A percentile compares a stretch with the other conserved stretches of the same genome.
phyloP scores from a whole-genome alignment of 2,329 filamentous ascomycete genomes.

The Aspergillus luchuensis region DNA sequence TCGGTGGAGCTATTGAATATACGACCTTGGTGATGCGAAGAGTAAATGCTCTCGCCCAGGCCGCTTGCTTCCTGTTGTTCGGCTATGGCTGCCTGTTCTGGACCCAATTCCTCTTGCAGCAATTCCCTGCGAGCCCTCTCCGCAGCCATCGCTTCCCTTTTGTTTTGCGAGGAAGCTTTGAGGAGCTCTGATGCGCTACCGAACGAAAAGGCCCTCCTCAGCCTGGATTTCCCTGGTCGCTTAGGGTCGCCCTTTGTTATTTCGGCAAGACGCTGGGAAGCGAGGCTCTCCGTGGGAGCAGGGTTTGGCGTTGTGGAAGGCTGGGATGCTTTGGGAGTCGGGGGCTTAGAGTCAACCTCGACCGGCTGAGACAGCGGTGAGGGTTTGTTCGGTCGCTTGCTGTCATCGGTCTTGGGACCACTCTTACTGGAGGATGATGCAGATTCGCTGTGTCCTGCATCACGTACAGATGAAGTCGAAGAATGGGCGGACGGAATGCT shows the following conservation, averaged over 20 bases:
- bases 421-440: slow-evolving; percentile 24
- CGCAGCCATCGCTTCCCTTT: slow-evolving; percentile 49
- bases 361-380: slow-evolving; percentile 74
- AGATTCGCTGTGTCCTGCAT: slow-evolving; percentile 24
- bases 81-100: slow-evolving; percentile 88
- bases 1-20: slow-evolving; percentile 91
- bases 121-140: slow-evolving; percentile 67
- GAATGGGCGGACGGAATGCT: slow-evolving; percentile 56
- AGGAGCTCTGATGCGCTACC: slow-evolving; percentile 90
- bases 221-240: slow-evolving; percentile 78
- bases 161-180: slow-evolving; percentile 69
- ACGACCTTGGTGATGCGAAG: slow-evolving; percentile 69
- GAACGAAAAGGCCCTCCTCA: slow-evolving; percentile 93
- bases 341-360: slow-evolving; percentile 47
- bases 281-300: slow-evolving; percentile 60
- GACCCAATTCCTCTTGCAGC: slow-evolving; percentile 70
- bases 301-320: slow-evolving; percentile 28
- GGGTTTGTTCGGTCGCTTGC: slow-evolving; percentile 66
- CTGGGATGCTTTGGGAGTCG: slow-evolving; percentile 24
- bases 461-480: slow-evolving; percentile 62
- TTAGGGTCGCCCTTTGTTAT: slow-evolving; percentile 78
- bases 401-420: slow-evolving; percentile 63
- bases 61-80: slow-evolving; percentile 89
- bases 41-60: slow-evolving; percentile 88
- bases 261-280: slow-evolving; percentile 82